phyloP scores from a whole-genome alignment of 2,329 filamentous ascomycete genomes.

The Stemphylium vesicarium region DNA sequence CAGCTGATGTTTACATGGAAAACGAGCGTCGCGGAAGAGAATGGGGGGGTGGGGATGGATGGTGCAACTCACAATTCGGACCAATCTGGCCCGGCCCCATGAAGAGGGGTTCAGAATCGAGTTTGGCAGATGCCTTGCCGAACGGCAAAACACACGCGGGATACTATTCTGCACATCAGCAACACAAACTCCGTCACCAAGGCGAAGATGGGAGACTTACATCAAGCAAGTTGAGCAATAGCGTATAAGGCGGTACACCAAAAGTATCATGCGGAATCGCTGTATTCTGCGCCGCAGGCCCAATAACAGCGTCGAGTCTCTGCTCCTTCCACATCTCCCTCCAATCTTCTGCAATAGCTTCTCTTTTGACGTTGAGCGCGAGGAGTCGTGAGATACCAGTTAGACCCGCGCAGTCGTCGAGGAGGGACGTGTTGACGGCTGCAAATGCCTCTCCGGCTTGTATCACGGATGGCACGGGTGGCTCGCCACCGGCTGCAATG shows the following conservation, averaged over 20 bases:
- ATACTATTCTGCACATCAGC: constrained; percentile 3
- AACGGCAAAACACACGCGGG: constrained; percentile 9
- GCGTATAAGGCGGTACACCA: constrained; percentile 10
- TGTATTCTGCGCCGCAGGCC: constrained; percentile 6
- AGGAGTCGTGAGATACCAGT: not conserved
- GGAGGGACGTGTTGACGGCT: not conserved
- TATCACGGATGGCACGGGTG: not conserved
- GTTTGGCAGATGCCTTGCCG: constrained; percentile 3
- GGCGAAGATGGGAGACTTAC: not conserved
- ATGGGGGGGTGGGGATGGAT: not conserved
- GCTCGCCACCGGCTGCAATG: constrained; percentile 3
- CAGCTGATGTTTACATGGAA: not conserved
- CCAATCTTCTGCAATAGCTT: constrained; percentile 4
- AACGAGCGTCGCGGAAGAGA: not conserved
- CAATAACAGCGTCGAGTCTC: constrained; percentile 6
- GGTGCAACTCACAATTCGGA: constrained; percentile 2
- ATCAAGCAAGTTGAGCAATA: constrained; percentile 9
- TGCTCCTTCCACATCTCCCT: constrained; percentile 4
- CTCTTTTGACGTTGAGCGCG: constrained; percentile 7
- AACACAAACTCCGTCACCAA: not conserved
- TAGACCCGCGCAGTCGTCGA: not conserved
- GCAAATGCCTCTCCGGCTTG: not conserved
- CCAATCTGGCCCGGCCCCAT: constrained; percentile 5
- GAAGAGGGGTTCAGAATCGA: constrained; percentile 2
- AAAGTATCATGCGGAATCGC: constrained; percentile 10